Conservation (phyloP, 163 green algal species). For the Chlorella variabilis region DNA sequence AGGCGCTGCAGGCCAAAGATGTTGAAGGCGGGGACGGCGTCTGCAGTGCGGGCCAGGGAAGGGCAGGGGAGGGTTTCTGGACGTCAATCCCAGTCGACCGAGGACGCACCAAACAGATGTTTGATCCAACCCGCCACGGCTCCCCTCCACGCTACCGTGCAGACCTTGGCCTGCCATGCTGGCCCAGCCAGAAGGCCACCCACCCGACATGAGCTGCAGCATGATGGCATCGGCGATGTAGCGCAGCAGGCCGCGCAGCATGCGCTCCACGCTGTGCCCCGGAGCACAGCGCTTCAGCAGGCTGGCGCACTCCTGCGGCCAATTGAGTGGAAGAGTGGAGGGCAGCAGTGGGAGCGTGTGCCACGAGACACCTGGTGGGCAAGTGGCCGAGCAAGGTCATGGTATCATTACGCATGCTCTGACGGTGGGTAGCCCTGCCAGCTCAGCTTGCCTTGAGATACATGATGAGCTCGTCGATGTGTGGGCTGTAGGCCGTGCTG, state of each 20-base stretch:
- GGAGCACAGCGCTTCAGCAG: conserved; percentile 16
- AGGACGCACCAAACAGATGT: too few relatives aligned
- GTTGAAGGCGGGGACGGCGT: conserved; percentile 52
- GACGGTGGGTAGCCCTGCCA: too few relatives aligned
- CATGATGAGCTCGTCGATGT: conserved; percentile 49
- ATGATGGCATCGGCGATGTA: conserved; percentile 32
- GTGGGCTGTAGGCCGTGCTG: conserved; percentile 19
- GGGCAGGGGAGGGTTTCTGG: background rate
- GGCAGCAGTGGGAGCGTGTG: too few relatives aligned
- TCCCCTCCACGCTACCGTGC: too few relatives aligned
- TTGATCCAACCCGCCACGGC: too few relatives aligned
- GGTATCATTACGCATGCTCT: too few relatives aligned
- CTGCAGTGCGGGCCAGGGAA: background rate
- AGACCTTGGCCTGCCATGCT: too few relatives aligned
- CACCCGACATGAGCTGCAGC: conserved; percentile 39
- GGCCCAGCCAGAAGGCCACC: too few relatives aligned
- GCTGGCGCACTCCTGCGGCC: conserved; percentile 30
- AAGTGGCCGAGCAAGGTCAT: background rate
- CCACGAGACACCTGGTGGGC: too few relatives aligned
- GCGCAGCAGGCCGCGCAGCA: background rate
- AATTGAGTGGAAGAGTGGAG: too few relatives aligned
- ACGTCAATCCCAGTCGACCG: too few relatives aligned
- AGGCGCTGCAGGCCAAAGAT: conserved; percentile 60
- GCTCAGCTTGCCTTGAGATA: conserved; percentile 31
- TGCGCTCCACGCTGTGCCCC: background rate